Percentiles rank a stretch among this genome's conserved stretches.
Evolutionary conservation across 1,139 yeast species (phyloP).

Genomic region (Protomyces inundatus): DNA sequence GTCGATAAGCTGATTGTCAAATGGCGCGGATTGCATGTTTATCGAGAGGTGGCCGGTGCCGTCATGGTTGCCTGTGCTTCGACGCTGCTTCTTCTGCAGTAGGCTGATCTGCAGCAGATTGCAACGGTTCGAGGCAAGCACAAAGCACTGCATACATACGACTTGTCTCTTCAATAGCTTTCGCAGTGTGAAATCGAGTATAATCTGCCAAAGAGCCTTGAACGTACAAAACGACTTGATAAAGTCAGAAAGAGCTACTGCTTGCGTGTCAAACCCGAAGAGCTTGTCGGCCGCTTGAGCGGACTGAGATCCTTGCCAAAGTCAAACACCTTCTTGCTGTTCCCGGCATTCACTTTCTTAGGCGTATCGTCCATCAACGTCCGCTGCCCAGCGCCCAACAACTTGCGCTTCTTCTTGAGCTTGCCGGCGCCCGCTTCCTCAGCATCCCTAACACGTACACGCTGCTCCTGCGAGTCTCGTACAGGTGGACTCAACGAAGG

Average conservation of each 20-base stretch:
- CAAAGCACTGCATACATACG: no score
- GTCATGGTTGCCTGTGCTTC: background rate
- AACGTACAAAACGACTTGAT: no score
- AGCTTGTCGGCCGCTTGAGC: conserved; percentile 14
- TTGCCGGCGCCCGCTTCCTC: background rate
- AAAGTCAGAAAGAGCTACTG: background rate
- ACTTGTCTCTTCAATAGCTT: no score
- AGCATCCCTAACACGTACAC: background rate
- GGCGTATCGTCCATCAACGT: conserved; percentile 25
- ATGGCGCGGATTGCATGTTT: background rate
- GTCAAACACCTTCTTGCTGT: conserved; percentile 5
- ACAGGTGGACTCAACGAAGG: conserved; percentile 3
- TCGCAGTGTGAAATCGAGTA: no score
- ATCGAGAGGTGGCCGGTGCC: background rate
- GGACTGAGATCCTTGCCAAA: conserved; percentile 20
- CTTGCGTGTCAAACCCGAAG: background rate
- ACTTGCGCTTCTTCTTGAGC: conserved; percentile 16
- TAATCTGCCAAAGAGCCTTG: no score
- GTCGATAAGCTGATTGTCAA: background rate
- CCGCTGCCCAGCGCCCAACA: conserved; percentile 10
- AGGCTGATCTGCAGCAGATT: no score
- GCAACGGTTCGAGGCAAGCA: no score
- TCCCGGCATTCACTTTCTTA: conserved; percentile 1
- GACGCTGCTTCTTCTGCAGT: background rate
- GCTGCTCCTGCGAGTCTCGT: background rate